phyloP scores from a whole-genome alignment of 2,329 filamentous ascomycete species.

The Aspergillus eucalypticola region DNA sequence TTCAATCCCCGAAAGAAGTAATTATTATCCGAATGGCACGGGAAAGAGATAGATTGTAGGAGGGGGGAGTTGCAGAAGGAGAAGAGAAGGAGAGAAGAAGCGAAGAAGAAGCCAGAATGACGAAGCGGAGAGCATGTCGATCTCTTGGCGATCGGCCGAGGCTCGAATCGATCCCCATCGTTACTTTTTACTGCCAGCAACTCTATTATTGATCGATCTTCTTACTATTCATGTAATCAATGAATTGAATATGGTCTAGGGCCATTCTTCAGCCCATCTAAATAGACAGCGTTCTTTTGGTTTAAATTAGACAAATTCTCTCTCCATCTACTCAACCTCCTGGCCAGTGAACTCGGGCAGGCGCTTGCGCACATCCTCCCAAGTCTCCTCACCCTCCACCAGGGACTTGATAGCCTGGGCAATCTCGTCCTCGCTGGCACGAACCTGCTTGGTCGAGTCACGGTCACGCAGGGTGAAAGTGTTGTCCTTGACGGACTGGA shows the following conservation, averaged over 20 bases:
- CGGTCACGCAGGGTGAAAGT: constrained; percentile 86
- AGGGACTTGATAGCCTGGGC: constrained; percentile 69
- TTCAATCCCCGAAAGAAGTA: no score
- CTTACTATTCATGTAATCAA: no score
- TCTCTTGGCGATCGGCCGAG: constrained; percentile 1
- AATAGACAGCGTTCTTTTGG: neutral
- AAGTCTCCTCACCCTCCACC: constrained; percentile 63
- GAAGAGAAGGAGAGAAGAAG: constrained; percentile 6
- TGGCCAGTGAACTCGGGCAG: constrained; percentile 84
- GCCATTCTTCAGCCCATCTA: neutral
- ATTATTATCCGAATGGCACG: neutral
- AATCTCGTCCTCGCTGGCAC: constrained; percentile 78
- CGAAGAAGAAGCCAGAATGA: neutral
- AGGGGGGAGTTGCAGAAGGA: no score
- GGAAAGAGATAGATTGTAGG: constrained; percentile 3
- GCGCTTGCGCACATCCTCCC: constrained; percentile 71
- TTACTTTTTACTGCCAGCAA: no score
- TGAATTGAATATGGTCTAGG: neutral
- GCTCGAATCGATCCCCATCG: neutral
- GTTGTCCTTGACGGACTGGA: constrained; percentile 87
- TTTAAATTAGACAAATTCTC: neutral
- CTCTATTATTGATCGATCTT: no score
- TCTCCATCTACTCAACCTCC: constrained; percentile 50
- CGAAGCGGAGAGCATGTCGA: neutral
- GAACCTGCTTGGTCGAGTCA: constrained; percentile 87